Evolutionary conservation across 148 eudicot genomes (phyloP), one percentile per base, ranked within the genome.

Genomic region (Limonium bicolor): DNA sequence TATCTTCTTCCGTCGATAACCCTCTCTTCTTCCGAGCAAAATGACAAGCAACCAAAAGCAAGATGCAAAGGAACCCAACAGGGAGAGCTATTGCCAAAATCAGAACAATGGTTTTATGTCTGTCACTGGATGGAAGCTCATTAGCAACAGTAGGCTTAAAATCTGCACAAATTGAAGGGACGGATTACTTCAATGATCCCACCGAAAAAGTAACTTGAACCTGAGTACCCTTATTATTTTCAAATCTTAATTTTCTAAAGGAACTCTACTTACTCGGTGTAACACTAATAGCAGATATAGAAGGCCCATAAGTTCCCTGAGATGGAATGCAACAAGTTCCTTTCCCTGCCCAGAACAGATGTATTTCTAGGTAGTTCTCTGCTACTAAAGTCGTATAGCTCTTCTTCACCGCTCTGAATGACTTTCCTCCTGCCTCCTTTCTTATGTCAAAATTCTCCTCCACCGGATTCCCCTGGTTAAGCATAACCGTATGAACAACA

Each of bases 281-380:
- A 27, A 69, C 79, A 35, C 84, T 77, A 65, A 88, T 58, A 32
- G 97, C 95, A 41, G 97, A 88, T 41, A 88, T 63, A 17, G 65
- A 48, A 43, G 95, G 95, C 36, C 97, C 93, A 47, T 83, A 88
- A 35, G 77, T 58, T 25, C 92, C 94, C 58, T 72, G 97, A n/a
- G 0, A 0, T 59, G 95, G 95, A 24, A 80, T 56, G 63, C 95
- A 80, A 41, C 92, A 85, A 46, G 92, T 84, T 51, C 97, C 97
- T 68, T 84, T 88, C 27, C 97, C 97, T 54, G 87, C 93, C 97
- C 97, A 88, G 44, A 88, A 80, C 17, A 88, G 59, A 75, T 88
- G 97, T 32, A 88, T 73, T 30, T 88, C 97, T 17, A 88, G 68
- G 53, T 70, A 65, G 62, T 80, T 88, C 36, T 67, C 67, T 1